Base-by-base conservation (phyloP, 805 yeast species). In the Pichia deserticola region DNA sequence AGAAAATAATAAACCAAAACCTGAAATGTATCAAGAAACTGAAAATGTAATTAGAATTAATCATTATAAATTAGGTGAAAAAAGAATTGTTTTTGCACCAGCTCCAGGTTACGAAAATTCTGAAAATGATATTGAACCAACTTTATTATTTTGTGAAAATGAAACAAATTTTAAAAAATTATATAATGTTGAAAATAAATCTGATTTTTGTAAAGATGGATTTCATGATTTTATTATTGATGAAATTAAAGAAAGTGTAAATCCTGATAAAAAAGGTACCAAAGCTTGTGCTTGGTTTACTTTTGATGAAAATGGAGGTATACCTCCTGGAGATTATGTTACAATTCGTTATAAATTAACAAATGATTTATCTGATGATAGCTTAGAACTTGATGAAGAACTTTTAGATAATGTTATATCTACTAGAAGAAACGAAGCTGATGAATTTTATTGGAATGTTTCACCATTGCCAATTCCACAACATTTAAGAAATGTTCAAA, bases 371-470 rank as follows among this genome's bases (percentile, higher is more conserved):
- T 56, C 61, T 13, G 62, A 65, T 34, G 71, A 70, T 7, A 62
- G 64, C 10, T 60, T 65, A 27, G 70, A 66, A 8, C 69, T 87
- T 50, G 87, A 86, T 63, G 95, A 86, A 65, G 83, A 79, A 54
- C 81, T 72, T 44, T 82, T 88, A 57, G 97, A 89, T 66, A 67
- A 74, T 34, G 66, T 79, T 6, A 79, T 90, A 58, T 81, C 78
- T 32, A 73, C 78, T 43, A 81, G 96, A 62, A 82, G 82, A 60
- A 84, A 79, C 54, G 97, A 89, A 60, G 97, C 97, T 11, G 96
- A 90, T 60, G 90, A 89, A 46, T 89, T 89, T 66, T 89, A 89
- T 69, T 87, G 92, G 88, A 80, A 85, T 63, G 77, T 89, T 38
- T 78, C 90, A 11, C 97, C 97, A 5, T 67, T 88, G 61, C 96